Percentiles rank a stretch among this genome's conserved stretches.
phyloP scores from a whole-genome alignment of 2,329 filamentous ascomycete genomes.

The Nemania sp. region DNA sequence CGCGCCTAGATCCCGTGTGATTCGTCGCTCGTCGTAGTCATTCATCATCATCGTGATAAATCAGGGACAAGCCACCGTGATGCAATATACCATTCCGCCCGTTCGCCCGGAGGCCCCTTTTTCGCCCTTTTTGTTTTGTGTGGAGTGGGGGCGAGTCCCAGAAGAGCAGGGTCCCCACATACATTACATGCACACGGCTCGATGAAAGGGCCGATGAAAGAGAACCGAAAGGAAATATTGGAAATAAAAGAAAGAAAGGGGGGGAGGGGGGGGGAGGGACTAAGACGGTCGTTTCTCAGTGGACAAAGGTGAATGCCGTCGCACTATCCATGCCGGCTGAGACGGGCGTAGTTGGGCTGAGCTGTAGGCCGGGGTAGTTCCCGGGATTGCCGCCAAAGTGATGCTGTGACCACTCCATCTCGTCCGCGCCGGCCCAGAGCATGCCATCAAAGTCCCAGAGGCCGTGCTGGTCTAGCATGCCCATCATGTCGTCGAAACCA shows the following conservation, averaged over 20 bases:
- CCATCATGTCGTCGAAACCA: constrained; percentile 56
- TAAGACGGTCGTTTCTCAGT: constrained; percentile 36
- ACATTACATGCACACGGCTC: not conserved
- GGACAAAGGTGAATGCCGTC: constrained; percentile 48
- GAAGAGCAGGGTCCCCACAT: constrained; percentile 9
- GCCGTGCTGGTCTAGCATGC: constrained; percentile 57
- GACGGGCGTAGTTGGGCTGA: constrained; percentile 37
- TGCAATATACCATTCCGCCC: not conserved
- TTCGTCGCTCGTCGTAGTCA: constrained; percentile 19
- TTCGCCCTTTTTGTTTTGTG: not conserved
- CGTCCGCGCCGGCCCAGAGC: constrained; percentile 54
- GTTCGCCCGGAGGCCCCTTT: constrained; percentile 8
- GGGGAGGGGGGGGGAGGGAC: no score
- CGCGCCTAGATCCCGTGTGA: constrained; percentile 1
- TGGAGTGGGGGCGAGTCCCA: not conserved
- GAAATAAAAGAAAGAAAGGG: not conserved
- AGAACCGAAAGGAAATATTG: constrained; percentile 1
- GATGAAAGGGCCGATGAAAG: not conserved
- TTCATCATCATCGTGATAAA: constrained; percentile 23
- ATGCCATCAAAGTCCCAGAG: constrained; percentile 62
- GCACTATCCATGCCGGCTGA: constrained; percentile 45
- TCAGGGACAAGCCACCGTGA: constrained; percentile 13
- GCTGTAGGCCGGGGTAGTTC: constrained; percentile 34
- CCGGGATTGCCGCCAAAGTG: constrained; percentile 38
- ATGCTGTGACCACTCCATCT: constrained; percentile 44